Conservation (phyloP, 2,329 filamentous ascomycete genomes). For the Ceratocystis variospora region DNA sequence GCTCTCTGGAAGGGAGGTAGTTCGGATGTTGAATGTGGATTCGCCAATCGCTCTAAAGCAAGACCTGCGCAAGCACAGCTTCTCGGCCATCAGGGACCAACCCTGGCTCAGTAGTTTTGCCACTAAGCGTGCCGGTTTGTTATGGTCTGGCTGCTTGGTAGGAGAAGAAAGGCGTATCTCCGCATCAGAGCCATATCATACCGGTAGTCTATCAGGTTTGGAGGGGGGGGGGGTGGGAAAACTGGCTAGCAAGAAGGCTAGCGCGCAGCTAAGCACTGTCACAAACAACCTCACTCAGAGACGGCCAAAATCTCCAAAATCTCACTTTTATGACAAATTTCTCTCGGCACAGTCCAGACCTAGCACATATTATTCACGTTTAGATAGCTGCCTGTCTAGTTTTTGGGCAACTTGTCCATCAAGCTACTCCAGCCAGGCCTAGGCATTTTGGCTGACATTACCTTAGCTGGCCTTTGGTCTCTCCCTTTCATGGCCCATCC, state of each 20-base stretch:
- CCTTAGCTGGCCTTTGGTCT: not conserved
- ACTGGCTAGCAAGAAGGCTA: not conserved
- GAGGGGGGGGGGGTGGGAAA: not conserved
- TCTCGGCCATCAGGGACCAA: not conserved
- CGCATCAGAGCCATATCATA: not conserved
- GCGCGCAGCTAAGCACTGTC: no score
- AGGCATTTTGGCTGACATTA: no score
- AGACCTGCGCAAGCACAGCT: not conserved
- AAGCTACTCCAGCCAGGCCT: no score
- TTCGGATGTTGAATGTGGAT: not conserved
- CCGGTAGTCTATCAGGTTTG: not conserved
- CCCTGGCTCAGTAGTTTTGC: not conserved
- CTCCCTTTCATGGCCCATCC: not conserved
- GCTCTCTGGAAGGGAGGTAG: not conserved
- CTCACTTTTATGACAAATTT: no score
- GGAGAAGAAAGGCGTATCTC: not conserved
- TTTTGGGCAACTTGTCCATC: no score
- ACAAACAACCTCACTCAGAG: no score
- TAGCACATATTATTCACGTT: no score
- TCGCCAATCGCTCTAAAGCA: not conserved
- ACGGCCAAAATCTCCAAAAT: no score
- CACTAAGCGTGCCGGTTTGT: not conserved
- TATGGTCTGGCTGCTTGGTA: not conserved
- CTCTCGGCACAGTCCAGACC: no score
- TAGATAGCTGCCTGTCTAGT: no score